Base-by-base conservation (phyloP, 2,329 filamentous ascomycete genomes). In the Colletotrichum sp. region DNA sequence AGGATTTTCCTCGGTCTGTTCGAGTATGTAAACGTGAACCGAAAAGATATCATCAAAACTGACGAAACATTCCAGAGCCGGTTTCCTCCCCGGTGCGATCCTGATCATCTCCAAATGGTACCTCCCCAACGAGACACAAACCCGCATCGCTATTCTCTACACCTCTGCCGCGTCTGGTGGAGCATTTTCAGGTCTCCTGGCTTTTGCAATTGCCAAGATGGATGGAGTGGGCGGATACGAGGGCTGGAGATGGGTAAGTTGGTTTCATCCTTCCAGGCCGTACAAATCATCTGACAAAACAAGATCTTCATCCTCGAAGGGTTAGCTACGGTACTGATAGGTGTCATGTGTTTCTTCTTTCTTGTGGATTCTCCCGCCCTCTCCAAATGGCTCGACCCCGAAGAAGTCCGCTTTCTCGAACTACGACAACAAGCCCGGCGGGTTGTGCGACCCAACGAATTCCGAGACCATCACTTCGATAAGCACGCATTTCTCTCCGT, bases 271-370 rank as follows among this genome's bases (percentile, higher is more conserved):
- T 38, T 38, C 4, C 36, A 38, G 36, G 1, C 16, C 1, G 1
- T 18, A 38, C 14, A 18, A 36, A 13, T 48, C 3, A 9, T 36
- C 61, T 74, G 5, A 77, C 73, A 63, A 34, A 5, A 6, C 16
- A 26, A 81, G 87, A 89, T 89, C 32, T 91, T 91, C 74, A 87
- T 91, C 61, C 81, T 90, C 4, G 89, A 91, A 77, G 89, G 89
- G 2, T 76, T 87, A 2, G 73, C 83, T 2, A 87, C 87, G 6
- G 81, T 87, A 0, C 34, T 79, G n/a, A 78, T 87, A 10, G 83
- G 81, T 3, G 59, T 83, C 67, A 74, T 79, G 38, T 87, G 86
- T 80, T 86, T 86, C 79, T 85, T 89, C 78, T 82, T 91, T 4
- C 85, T 88, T 24, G 87, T 84, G 24, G 85, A 88, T 79, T 84